Evolutionary conservation across 192 early-diverging fungal species (phyloP), one percentile per base, ranked within the genome.

Genomic region (Chytriomyces sp.): DNA sequence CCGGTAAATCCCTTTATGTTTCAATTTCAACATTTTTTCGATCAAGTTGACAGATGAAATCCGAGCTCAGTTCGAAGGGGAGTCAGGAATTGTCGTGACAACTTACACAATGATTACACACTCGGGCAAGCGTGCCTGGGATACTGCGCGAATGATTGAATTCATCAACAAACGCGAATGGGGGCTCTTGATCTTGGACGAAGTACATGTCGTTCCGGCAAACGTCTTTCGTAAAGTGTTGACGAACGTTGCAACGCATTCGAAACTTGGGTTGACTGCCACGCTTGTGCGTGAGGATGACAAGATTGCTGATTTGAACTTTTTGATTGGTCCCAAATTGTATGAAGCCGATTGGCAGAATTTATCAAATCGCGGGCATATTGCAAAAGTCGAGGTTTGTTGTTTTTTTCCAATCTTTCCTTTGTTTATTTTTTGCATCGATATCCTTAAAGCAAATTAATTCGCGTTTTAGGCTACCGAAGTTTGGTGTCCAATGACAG

Each of bases 301-400:
- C 74, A 97, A 98, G 84, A 99, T 99, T 83, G 92, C 92, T 71
- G 96, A 99, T 82, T 84, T 99, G 66, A 98, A 98, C 80, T 99
- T 97, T 79, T 87, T 99, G 81, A 99, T 99, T 81, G 98, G 97
- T 16, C 98, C 98, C n/a, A 99, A 99, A 83, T 85, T 99, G 45
- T 99, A 96, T 82, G 98, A 99, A 81, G 98, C 98, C 13, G 98
- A 99, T 80, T 99, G 98, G 98, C 94, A 99, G 95, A 97, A 99
- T 79, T 79, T 99, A 71, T 95, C 98, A 13, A 90, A 88, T 50
- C 86, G 92, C 68, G 98, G 98, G 43, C 97, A 99, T 79, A 99
- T 99, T 88, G 98, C 98, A 7, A 97, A 87, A 62, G 87, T 88
- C 6, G 85, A 88, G 81, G 85, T 85, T 64, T 23, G 73, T 48